Evolutionary conservation across 768 basidiomycete genomes (phyloP).

Genomic region (Lactifluus subvellereus): DNA sequence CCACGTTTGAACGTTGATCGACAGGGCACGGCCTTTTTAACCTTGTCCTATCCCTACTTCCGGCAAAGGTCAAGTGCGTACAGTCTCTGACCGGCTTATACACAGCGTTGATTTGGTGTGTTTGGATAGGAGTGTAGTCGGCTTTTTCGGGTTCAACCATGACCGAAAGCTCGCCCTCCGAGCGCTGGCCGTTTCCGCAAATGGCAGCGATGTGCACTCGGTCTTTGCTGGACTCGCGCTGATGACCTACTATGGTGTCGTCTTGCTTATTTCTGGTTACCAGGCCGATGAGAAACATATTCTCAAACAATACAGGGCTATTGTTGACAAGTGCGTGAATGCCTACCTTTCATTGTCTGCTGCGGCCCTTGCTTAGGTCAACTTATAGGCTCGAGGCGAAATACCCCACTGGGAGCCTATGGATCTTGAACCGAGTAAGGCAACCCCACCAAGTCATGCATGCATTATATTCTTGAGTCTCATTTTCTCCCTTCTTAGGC

Average conservation of each 20-base stretch:
- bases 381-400: constrained; percentile 42
- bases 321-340: constrained; percentile 53
- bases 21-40: constrained; percentile 54
- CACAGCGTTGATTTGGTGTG: background rate
- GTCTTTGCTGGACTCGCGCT: constrained; percentile 74
- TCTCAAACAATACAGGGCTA: constrained; percentile 52
- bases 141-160: constrained; percentile 70
- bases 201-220: constrained; percentile 62
- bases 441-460: background rate
- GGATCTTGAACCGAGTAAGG: constrained; percentile 64
- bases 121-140: constrained; percentile 54
- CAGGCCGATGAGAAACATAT: constrained; percentile 68
- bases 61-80: constrained; percentile 60
- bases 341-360: background rate
- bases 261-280: constrained; percentile 65
- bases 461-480: background rate
- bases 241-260: constrained; percentile 74
- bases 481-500: constrained; percentile 38
- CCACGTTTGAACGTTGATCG: background rate
- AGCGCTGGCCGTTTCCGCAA: constrained; percentile 63
- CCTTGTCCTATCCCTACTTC: constrained; percentile 70
- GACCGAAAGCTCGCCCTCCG: constrained; percentile 63
- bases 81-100: background rate
- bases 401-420: constrained; percentile 64
- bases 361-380: background rate